Base-by-base conservation (phyloP, 208 protist species). In the Leishmania braziliensis region DNA sequence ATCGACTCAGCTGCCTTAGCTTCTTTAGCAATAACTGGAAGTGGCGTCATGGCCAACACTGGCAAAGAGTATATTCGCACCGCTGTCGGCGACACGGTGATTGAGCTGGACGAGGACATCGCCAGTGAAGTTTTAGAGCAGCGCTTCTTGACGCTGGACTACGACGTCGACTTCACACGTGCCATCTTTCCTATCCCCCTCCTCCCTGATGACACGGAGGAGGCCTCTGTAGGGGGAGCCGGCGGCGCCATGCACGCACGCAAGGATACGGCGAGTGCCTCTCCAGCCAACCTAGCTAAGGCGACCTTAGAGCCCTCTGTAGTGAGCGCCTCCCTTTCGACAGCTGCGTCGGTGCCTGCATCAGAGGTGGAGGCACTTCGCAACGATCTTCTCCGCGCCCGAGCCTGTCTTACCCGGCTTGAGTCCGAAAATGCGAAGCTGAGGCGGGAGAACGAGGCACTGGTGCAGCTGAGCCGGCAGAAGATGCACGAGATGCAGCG, bases 401-500 rank as follows among this genome's bases (percentile, higher is more conserved):
- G 70, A 6, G 46, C 56, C 3, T 51, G 71, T 10, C 48, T 86
- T 39, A 43, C 51, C 2, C 63, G 69, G 29, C 75, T 93, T 18
- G 81, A 84, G 58, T 65, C 39, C 16, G 90, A 94, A 50, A 97
- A 97, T 79, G 82, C 80, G 48, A 89, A 79, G 68, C 88, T 97
- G 43, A 78, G 81, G 73, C 78, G 82, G 12, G 92, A 96, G 73
- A 96, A 96, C 72, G 84, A 73, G 43, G 88, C 92, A 36, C 78
- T 97, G 23, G 77, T 88, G 65, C 81, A 78, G 43, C 82, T 97
- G 51, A 93, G 90, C 84, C 73, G 80, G 70, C 91, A 97, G 43
- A 96, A 96, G 85, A 96, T 97, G 92, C 58, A 91, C 16, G 91
- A 95, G 84, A 96, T 97, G 92, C 91, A 95, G 88, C 83, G 83